These are phyloP conservation scores for Pulveroboletus sp. DNA, from an alignment of 768 basidiomycete species.

Conservation along the genomic window DNA sequence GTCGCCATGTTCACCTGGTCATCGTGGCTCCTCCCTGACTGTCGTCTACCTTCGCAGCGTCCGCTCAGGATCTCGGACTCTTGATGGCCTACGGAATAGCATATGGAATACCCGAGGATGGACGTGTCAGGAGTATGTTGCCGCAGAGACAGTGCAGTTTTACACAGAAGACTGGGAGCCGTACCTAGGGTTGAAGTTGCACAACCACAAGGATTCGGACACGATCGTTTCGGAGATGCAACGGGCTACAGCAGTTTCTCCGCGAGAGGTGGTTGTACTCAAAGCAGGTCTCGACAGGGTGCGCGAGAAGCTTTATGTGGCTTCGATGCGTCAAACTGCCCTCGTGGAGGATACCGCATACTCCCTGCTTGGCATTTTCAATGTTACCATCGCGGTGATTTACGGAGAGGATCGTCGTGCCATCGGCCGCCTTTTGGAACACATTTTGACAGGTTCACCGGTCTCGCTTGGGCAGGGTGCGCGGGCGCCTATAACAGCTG, in stretches of 20 bases:
- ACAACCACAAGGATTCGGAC: neutral
- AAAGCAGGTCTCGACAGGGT: conserved; percentile 7
- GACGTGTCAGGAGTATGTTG: conserved; percentile 1
- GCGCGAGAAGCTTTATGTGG: conserved; percentile 18
- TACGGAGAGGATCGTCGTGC: no score
- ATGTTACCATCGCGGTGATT: no score
- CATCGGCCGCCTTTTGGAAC: no score
- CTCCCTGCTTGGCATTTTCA: no score
- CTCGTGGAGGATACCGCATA: conserved; percentile 2
- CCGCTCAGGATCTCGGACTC: neutral
- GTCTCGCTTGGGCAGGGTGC: no score
- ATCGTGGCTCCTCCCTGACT: neutral
- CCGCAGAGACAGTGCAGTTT: neutral
- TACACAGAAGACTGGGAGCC: neutral
- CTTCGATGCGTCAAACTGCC: conserved; percentile 6
- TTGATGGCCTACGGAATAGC: neutral
- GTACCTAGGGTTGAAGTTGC: neutral
- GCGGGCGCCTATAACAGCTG: no score
- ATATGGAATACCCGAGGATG: conserved; percentile 4
- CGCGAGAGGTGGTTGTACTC: neutral
- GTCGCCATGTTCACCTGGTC: conserved; percentile 9
- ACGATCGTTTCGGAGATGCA: conserved; percentile 7
- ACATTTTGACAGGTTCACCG: no score
- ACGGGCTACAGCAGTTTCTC: neutral
- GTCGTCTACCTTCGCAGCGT: conserved; percentile 1